These are phyloP conservation scores for Trichocladium uniseriatum DNA, from an alignment of 495 filamentous ascomycete genomes.

Conservation along the genomic window DNA sequence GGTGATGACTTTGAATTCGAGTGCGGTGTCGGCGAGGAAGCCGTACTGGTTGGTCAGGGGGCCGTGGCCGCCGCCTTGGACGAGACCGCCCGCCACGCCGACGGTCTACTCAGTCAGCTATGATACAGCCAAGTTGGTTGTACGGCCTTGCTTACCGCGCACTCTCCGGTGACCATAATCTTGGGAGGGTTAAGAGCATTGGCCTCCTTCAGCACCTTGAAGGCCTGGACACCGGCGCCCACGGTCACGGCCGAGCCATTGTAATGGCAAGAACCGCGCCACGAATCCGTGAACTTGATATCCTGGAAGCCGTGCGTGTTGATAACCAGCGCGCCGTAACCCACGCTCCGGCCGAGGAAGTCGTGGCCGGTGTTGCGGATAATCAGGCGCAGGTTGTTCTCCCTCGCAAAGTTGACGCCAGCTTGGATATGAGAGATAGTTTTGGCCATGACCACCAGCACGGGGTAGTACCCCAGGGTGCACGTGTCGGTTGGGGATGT, in stretches of 20 bases:
- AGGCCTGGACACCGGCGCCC: constrained; percentile 41
- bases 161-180: constrained; percentile 42
- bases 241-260: constrained; percentile 38
- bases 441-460: constrained; percentile 45
- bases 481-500: constrained; percentile 41
- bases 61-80: constrained; percentile 51
- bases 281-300: constrained; percentile 32
- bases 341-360: constrained; percentile 48
- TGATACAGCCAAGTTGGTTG: constrained; percentile 23
- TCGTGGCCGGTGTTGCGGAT: constrained; percentile 60
- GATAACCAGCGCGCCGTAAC: constrained; percentile 49
- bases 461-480: constrained; percentile 47
- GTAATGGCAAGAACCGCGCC: constrained; percentile 32
- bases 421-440: constrained; percentile 35
- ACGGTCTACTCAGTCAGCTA: no score
- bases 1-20: constrained; percentile 49
- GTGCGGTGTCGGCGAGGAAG: constrained; percentile 46
- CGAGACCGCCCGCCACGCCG: constrained; percentile 43
- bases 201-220: constrained; percentile 35
- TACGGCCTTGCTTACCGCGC: constrained; percentile 22
- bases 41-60: constrained; percentile 43
- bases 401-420: constrained; percentile 44
- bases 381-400: constrained; percentile 51
- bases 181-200: constrained; percentile 35
- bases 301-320: constrained; percentile 57